Evolutionary conservation across 164 flowering plant genomes (phyloP).

Genomic region (Aristolochia fimbriata): DNA sequence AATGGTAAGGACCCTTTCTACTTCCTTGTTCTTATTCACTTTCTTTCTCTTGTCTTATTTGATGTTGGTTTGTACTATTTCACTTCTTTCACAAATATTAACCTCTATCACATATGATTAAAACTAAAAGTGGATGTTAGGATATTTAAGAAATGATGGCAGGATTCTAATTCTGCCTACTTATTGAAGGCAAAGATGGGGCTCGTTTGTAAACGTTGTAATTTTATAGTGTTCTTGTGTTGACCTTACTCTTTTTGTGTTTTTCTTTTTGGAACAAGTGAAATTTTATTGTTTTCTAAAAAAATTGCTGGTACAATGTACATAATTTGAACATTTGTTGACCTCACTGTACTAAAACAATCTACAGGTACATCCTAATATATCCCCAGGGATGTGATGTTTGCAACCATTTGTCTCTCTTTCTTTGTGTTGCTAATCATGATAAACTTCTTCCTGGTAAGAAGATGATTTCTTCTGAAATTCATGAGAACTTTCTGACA

Average conservation of each 20-base stretch:
- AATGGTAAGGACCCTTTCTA: conserved; percentile 45
- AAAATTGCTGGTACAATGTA: too few species aligned
- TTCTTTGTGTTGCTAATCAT: conserved; percentile 98
- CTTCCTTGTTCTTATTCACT: background rate
- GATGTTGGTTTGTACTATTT: too few species aligned
- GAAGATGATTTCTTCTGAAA: conserved; percentile 1
- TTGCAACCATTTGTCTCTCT: conserved; percentile 87
- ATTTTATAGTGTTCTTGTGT: background rate
- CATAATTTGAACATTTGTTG: too few species aligned
- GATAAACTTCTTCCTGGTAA: conserved; percentile 99
- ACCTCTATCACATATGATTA: too few species aligned
- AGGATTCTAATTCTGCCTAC: background rate
- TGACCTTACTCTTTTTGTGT: too few species aligned
- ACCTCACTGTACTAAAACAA: background rate
- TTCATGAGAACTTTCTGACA: background rate
- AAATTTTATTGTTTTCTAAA: too few species aligned
- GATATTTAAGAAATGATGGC: too few species aligned
- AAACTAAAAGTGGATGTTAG: too few species aligned
- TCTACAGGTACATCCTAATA: conserved; percentile 82
- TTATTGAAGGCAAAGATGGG: background rate
- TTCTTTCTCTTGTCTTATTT: too few species aligned
- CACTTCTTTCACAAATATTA: too few species aligned
- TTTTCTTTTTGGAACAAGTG: too few species aligned
- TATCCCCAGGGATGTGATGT: conserved; percentile 99
- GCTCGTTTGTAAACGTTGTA: background rate